Evolutionary conservation across 495 filamentous ascomycete genomes (phyloP).

Genomic region (Peziza echinospora): DNA sequence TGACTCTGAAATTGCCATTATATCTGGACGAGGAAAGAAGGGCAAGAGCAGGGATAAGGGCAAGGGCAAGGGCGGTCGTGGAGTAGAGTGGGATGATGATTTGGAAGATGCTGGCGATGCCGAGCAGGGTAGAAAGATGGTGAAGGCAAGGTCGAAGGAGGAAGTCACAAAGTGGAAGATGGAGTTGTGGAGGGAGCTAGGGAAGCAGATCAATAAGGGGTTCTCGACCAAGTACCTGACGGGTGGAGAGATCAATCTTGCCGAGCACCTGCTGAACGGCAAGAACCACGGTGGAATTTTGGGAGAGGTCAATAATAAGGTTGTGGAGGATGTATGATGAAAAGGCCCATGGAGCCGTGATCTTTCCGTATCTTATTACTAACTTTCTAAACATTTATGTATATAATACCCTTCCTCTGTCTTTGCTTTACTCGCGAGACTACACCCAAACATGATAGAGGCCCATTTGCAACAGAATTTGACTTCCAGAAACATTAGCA

Average conservation of each 20-base stretch:
- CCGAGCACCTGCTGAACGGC: slow-evolving; percentile 45
- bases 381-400: no score
- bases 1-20: slow-evolving; percentile 63
- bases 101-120: slow-evolving; percentile 29
- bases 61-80: slow-evolving; percentile 47
- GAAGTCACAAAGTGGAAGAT: slow-evolving; percentile 36
- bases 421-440: no score
- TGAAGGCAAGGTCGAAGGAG: slow-evolving; percentile 38
- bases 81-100: slow-evolving; percentile 37
- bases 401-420: no score
- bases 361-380: no score
- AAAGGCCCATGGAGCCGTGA: no score
- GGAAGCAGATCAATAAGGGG: slow-evolving; percentile 63
- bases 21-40: slow-evolving; percentile 36
- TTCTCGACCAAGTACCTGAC: slow-evolving; percentile 83
- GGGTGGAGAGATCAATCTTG: slow-evolving; percentile 56
- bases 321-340: slow-evolving; percentile 22
- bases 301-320: slow-evolving; percentile 33
- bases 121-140: slow-evolving; percentile 35
- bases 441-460: no score
- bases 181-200: slow-evolving; percentile 44
- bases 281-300: slow-evolving; percentile 35
- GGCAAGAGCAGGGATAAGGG: slow-evolving; percentile 43
- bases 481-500: no score
- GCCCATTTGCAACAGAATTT: no score